Evolutionary conservation across 2,329 filamentous ascomycete species (phyloP), one percentile per base, ranked within the genome.

Genomic region (Diplodia sapinea): DNA sequence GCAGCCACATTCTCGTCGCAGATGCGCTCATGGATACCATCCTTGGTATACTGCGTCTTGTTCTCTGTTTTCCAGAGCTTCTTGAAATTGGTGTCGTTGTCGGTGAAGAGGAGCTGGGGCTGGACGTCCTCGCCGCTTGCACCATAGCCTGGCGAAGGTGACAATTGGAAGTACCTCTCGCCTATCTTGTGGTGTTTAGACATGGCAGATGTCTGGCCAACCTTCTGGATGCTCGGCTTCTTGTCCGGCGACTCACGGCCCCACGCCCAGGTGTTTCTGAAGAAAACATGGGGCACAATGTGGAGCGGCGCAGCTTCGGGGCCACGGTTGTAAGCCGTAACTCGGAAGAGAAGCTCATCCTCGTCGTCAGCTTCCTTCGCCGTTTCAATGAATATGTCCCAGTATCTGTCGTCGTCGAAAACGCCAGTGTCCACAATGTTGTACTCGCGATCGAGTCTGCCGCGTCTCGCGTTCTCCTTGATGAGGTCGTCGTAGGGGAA

Each of bases 211-310:
- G 89, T 88, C 33, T 91, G 87, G 29, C 84, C 86, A 31, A 88
- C 81, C 70, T 88, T 85, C 63, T 85, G 83, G 70, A 97, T 91
- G n/a, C 84, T 88, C 0, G 94, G 95, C 80, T 96, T 97, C 77
- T 89, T 89, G 62, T 91, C 87, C 36, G 85, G 82, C 12, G 88
- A 78, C 75, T 97, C 92, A 70, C 91, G 87, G 26, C 94, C 94
- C 94, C 94, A 98, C 49, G 91, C 88, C 95, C 95, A 98, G 3
- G 94, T 97, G 79, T 98, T 98, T 71, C 94, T 89, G 83, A 97
- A 98, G 93, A 94, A 97, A 64, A 97, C 88, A 69, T 98, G 95
- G 9, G 94, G 94, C 52, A 97, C 83, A 74, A 98, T 97, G 79
- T 98, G 95, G 66, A 98, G 83, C 26, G 93, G 94, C 15, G 95